Percentiles rank a stretch among this genome's conserved stretches.
phyloP scores from a whole-genome alignment of 257 asterid genomes.

The Linderniella brevidens region DNA sequence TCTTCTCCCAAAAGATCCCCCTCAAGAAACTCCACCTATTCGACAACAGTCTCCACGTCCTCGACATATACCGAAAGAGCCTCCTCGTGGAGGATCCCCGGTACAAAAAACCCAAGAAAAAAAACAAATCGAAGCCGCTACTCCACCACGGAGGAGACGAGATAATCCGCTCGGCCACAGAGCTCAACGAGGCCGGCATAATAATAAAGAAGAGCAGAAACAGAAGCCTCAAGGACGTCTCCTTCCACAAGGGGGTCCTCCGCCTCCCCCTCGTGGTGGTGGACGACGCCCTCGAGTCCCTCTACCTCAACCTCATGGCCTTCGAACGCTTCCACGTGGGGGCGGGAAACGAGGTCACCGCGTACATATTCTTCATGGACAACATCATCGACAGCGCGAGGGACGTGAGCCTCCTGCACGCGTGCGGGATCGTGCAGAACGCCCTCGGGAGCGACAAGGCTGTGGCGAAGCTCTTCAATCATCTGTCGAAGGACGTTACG shows the following conservation, averaged over 20 bases:
- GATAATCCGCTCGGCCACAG: constrained; percentile 35
- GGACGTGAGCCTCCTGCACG: constrained; percentile 41
- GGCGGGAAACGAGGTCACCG: constrained; percentile 35
- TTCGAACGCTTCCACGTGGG: constrained; percentile 40
- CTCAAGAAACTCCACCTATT: not conserved
- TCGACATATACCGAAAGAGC: constrained; percentile 20
- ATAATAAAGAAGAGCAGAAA: constrained; percentile 16
- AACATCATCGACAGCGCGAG: constrained; percentile 25
- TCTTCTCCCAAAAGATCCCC: constrained; percentile 5
- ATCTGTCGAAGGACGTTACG: constrained; percentile 29
- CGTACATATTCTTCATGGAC: constrained; percentile 44
- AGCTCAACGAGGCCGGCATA: constrained; percentile 47
- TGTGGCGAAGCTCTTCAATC: constrained; percentile 33
- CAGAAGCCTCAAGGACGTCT: constrained; percentile 30
- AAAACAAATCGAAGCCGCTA: not conserved
- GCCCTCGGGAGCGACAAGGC: constrained; percentile 43
- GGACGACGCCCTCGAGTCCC: constrained; percentile 28
- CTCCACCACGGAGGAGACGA: constrained; percentile 13
- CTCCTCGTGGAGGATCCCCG: constrained; percentile 3
- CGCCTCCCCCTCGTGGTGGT: constrained; percentile 27
- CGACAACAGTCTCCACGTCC: constrained; percentile 14
- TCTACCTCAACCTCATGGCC: constrained; percentile 36
- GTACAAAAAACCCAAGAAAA: not conserved
- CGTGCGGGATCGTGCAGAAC: constrained; percentile 26
- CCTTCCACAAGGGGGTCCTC: constrained; percentile 24